Evolutionary conservation across 2,329 filamentous ascomycete species (phyloP), one percentile per base, ranked within the genome.

Genomic region (Fusarium sp.): DNA sequence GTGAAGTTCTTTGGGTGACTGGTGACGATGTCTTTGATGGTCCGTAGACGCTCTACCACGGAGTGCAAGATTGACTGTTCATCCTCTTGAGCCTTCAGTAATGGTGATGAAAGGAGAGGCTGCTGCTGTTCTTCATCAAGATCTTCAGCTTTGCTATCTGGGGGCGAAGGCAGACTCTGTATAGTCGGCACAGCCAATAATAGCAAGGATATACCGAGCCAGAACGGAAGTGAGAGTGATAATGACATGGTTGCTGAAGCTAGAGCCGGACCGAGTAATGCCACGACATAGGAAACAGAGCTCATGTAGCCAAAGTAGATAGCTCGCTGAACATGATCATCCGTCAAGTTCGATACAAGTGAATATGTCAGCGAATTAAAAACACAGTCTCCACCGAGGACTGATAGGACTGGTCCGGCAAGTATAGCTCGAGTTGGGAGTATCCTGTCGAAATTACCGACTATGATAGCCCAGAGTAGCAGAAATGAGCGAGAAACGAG

Each of bases 301-400:
- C 82, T 83, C 77, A 84, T 83, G 74, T 84, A 85, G 32, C 83
- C 84, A 69, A 86, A 86, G 68, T 83, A 85, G 4, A 83, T 82
- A 11, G 84, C 83, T 10, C 83, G 83, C 76, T 80, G 75, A 8
- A 82, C 79, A 46, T 79, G 77, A 51, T 85, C 82, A 7, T 84
- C 80, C 0, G 83, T 82, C 23, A 84, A 72, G 2, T 78, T 77
- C 1, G 84, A 81, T 0, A 83, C 82, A 7, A 85, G 78, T 3
- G 81, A 75, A 53, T 85, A 86, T 4, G 82, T 79, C 43, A 86
- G 80, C 21, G 84, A 85, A 61, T 84, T 85, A 71, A 86, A 83
- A 16, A 86, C 82, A 27, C 84, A 86, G 62, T 86, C 84, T 16
- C 83, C 84, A 3, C 84, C 84, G 0, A 86, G 77, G 1, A 85